phyloP scores from a whole-genome alignment of 2,329 filamentous ascomycete species.

The Colletotrichum lindemuthianum region DNA sequence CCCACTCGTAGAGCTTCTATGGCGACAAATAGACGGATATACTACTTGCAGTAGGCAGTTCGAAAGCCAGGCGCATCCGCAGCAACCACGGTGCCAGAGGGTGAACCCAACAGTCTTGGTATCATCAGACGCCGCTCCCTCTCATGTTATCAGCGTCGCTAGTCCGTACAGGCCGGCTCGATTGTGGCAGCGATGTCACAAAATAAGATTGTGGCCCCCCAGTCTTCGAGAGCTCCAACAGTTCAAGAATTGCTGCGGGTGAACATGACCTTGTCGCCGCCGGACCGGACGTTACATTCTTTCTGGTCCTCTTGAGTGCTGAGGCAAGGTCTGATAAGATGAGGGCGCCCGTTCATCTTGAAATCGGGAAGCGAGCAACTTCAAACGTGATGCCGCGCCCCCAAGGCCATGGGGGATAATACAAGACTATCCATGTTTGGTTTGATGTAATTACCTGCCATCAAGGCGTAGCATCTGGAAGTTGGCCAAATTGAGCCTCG shows the following conservation, averaged over 20 bases:
- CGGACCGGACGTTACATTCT: slow-evolving; percentile 25
- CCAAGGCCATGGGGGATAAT: not conserved
- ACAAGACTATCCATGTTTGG: slow-evolving; percentile 16
- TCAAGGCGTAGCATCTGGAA: slow-evolving; percentile 15
- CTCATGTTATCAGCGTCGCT: too few species aligned
- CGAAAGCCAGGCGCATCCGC: too few species aligned
- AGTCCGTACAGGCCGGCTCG: not conserved
- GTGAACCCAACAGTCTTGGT: too few species aligned
- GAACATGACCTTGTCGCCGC: slow-evolving; percentile 1
- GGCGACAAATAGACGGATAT: too few species aligned
- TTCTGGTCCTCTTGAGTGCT: slow-evolving; percentile 21
- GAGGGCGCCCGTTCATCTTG: slow-evolving; percentile 32
- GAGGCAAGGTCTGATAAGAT: slow-evolving; percentile 28
- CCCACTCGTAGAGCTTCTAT: too few species aligned
- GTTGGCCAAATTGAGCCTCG: slow-evolving; percentile 26
- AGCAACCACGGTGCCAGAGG: too few species aligned
- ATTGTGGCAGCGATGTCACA: not conserved
- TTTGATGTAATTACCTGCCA: not conserved
- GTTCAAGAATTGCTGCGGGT: too few species aligned
- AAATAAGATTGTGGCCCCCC: slow-evolving; percentile 8
- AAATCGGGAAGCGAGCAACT: slow-evolving; percentile 19
- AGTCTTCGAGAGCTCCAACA: not conserved
- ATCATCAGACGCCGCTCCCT: too few species aligned
- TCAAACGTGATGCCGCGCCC: slow-evolving; percentile 11
- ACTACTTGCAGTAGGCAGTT: too few species aligned